These are phyloP conservation scores for Entomortierella chlamydospora DNA, from an alignment of 192 early-diverging fungal genomes.

Conservation along the genomic window DNA sequence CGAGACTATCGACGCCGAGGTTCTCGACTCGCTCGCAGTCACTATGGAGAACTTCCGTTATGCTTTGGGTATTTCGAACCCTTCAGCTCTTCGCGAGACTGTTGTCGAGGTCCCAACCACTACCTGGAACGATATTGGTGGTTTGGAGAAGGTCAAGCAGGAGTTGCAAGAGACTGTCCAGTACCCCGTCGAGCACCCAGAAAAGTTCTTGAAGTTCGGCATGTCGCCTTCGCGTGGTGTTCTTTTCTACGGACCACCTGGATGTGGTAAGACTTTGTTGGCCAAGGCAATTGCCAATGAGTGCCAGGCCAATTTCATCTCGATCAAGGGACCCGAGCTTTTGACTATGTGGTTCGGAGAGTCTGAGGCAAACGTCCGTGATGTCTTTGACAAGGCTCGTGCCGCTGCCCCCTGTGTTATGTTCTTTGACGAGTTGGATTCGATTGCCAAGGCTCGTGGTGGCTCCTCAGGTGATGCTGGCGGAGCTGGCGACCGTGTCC, in stretches of 20 bases:
- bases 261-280: conserved; percentile 97
- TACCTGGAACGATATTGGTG: conserved; percentile 97
- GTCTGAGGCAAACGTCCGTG: conserved; percentile 98
- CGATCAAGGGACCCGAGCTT: conserved; percentile 98
- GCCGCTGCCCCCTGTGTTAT: conserved; percentile 98
- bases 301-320: conserved; percentile 99
- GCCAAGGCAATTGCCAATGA: conserved; percentile 99
- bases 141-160: conserved; percentile 96
- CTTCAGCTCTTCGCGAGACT: conserved; percentile 98
- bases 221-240: conserved; percentile 98
- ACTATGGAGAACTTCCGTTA: conserved; percentile 98
- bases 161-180: conserved; percentile 99
- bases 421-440: conserved; percentile 99
- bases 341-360: conserved; percentile 99
- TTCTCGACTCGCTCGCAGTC: conserved; percentile 94
- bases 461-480: conserved; percentile 71
- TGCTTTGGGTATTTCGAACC: conserved; percentile 94
- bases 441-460: conserved; percentile 96
- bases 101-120: conserved; percentile 97
- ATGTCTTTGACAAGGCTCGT: conserved; percentile 99
- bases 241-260: conserved; percentile 98
- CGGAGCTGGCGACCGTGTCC: conserved; percentile 96
- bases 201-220: conserved; percentile 99
- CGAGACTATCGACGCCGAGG: conserved; percentile 97
- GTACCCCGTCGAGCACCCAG: conserved; percentile 99